Base-by-base conservation (phyloP, 129 eudicot species). In the Erigeron canadensis region DNA sequence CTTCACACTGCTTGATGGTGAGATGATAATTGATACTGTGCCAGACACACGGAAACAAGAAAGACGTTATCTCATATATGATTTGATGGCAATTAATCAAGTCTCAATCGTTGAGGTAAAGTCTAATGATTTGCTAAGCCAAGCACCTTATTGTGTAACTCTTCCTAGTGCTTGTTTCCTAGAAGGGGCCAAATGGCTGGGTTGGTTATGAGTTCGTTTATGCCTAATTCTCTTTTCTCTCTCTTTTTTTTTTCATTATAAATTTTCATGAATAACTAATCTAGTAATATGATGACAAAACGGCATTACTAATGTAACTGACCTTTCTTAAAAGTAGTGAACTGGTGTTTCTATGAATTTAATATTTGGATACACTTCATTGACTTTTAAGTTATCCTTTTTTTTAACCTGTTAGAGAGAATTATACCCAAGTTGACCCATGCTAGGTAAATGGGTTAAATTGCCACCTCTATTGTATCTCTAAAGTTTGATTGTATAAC, bases 1-100 rank as follows among this genome's bases (percentile, higher is more conserved):
- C 81, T 95, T 69, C 72, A 95, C 99, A 2, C 85, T 95, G 65
- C 96, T 95, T 73, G 99, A 95, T 76, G 99, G 99, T 72, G 99
- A 95, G 86, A 95, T 95, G 99, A 74, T 95, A 71, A 95, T 95
- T 69, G 97, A 95, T 80, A 95, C 91, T 40, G 67, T 95, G 61
- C 95, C 97, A 9, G 96, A 86, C 57, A 79, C 97, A 23, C 79
- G 82, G 65, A 90, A 90, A 84, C 97, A 95, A 82, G 99, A 90
- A 84, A 88, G 99, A 63, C 94, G 99, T 75, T 95, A 95, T 74
- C 91, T 95, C 58, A 87, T 90, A 40, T 95, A 95, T 86, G 99
- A 95, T 82, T 69, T 95, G 88, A 90, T 95, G 92, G 96, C 99
- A 72, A 75, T 90, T 34, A 95, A 90, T 81, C 85, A 81, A 16